Evolutionary conservation across 495 filamentous ascomycete species (phyloP).

Genomic region (Aspergillus homomorphus): DNA sequence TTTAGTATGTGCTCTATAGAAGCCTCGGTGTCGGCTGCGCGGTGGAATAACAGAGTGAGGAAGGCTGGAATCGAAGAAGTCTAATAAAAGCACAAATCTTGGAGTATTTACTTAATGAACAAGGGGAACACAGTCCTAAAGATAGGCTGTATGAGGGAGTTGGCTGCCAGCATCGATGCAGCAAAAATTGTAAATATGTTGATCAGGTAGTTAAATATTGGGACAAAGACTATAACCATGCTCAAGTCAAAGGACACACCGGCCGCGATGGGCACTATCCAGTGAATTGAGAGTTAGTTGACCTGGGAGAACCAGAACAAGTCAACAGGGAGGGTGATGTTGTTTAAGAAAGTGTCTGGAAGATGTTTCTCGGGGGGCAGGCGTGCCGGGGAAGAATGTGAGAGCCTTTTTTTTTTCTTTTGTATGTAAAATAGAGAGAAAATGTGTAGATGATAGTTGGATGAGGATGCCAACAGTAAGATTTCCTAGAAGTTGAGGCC

Average conservation of each 20-base stretch:
- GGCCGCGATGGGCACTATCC: slow-evolving; percentile 53
- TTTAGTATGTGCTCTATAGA: no score
- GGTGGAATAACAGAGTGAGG: slow-evolving; percentile 58
- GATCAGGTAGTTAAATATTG: slow-evolving; percentile 64
- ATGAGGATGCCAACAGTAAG: slow-evolving; percentile 55
- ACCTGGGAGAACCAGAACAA: slow-evolving; percentile 60
- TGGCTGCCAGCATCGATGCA: slow-evolving; percentile 65
- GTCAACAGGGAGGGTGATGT: slow-evolving; percentile 29
- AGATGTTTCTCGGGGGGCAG: slow-evolving; percentile 33
- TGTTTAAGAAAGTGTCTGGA: slow-evolving; percentile 22
- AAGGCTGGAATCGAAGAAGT: slow-evolving; percentile 66
- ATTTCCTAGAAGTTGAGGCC: slow-evolving; percentile 71
- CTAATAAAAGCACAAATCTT: slow-evolving; percentile 65
- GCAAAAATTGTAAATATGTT: slow-evolving; percentile 69
- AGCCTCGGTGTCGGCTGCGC: no score
- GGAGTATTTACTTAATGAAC: slow-evolving; percentile 66
- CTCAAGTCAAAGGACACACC: slow-evolving; percentile 61
- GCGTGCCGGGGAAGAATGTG: no score
- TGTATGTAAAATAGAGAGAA: slow-evolving; percentile 22
- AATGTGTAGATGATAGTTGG: slow-evolving; percentile 27
- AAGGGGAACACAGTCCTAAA: slow-evolving; percentile 73
- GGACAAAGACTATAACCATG: slow-evolving; percentile 60
- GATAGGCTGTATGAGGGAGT: slow-evolving; percentile 53
- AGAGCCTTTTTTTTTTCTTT: slow-evolving; percentile 9
- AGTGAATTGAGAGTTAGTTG: slow-evolving; percentile 57